Percentiles rank a stretch among this genome's conserved stretches.
Evolutionary conservation across 805 yeast species (phyloP).

Genomic region (Metschnikowia orientalis): DNA sequence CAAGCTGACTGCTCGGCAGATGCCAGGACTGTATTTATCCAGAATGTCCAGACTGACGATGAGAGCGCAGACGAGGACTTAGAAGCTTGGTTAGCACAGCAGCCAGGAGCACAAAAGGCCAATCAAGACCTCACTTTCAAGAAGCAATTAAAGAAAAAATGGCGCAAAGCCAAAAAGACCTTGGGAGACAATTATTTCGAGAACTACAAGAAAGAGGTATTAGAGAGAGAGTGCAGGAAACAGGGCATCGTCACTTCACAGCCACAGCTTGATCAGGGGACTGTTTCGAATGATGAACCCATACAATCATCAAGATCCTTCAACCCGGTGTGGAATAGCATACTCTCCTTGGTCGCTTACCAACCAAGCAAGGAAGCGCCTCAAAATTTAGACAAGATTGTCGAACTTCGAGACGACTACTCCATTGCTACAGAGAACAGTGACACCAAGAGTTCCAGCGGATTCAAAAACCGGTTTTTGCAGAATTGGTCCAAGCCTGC

Average conservation of each 20-base stretch:
- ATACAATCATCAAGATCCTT: conserved; percentile 15
- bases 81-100: conserved; percentile 4
- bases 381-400: conserved; percentile 8
- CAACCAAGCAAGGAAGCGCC: conserved; percentile 1
- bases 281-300: no score
- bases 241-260: background rate
- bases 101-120: background rate
- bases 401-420: conserved; percentile 15
- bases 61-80: conserved; percentile 3
- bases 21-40: no score
- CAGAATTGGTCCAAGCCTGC: conserved; percentile 4
- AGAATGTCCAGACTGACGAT: conserved; percentile 1
- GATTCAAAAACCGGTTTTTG: conserved; percentile 1
- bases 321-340: conserved; percentile 36
- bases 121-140: background rate
- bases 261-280: no score
- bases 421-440: background rate
- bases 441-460: background rate
- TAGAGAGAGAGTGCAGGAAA: conserved; percentile 1
- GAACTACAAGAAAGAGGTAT: conserved; percentile 6
- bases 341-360: conserved; percentile 36
- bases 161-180: conserved; percentile 4
- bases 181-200: conserved; percentile 7
- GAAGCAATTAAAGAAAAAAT: conserved; percentile 4
- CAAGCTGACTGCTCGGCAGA: no score